Evolutionary conservation across 148 eudicot genomes (phyloP), one percentile per base, ranked within the genome.

Genomic region (Camellia granthamiana): DNA sequence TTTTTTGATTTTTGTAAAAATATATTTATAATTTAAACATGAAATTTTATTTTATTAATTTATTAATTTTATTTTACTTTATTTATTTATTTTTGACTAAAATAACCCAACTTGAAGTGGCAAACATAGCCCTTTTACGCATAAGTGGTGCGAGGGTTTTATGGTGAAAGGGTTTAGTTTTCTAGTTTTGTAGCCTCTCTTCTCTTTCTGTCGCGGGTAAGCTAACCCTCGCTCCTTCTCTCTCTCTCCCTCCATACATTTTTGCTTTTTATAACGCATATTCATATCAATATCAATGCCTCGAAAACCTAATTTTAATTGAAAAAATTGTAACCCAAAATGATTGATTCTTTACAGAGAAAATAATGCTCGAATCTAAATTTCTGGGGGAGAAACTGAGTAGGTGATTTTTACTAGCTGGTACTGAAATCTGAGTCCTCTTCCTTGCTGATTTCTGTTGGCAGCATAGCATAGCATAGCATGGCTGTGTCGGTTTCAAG

Each of bases 401-500:
- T 59, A 1, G 21, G 9, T 75, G 78, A 75, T 58, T 75, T 59
- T 75, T 16, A 18, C 66, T 75, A 18, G 3, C 66, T 59, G 67
- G 52, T 59, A 38, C 54, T 59, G 78, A 15, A 46, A 18, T 60
- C 54, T 75, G 51, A 21, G 43, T 46, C 14, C 38, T 30, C 38
- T 30, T 30, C 67, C 7, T 54, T 23, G 46, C 44, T 75, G 38
- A 60, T 75, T 61, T 60, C 16, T 56, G 68, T 43, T 75, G 49
- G 68, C 75, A 72, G 60, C 60, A 30, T 30, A 30, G 38, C 38
- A 30, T 30, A 30, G 38, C 38, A 30, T 30, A 30, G 38, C 38
- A 77, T 64, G 79, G 79, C 70, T 59, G 13, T 23, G 68, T 63
- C 44, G 15, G 44, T 77, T 46, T 77, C 44, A 58, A 77, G 79